Percentiles rank a stretch among this genome's conserved stretches.
These are phyloP conservation scores for Williopsis jadinii DNA, from an alignment of 1,139 yeast genomes.

Conservation along the genomic window DNA sequence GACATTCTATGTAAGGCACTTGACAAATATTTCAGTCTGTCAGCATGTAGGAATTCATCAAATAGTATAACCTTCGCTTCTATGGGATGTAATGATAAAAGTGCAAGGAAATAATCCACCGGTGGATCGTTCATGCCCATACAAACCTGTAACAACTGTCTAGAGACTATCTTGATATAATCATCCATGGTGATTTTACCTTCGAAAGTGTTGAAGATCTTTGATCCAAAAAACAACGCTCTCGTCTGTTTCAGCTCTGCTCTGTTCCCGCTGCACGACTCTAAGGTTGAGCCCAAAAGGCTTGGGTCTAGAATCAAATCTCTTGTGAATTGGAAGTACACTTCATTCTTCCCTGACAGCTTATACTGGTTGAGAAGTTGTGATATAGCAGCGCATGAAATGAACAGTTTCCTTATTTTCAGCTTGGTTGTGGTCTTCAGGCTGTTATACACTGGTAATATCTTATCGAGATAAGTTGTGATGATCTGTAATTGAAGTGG, in stretches of 20 bases:
- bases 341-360: conserved; percentile 15
- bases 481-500: conserved; percentile 8
- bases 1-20: conserved; percentile 14
- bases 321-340: conserved; percentile 13
- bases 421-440: conserved; percentile 8
- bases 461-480: conserved; percentile 13
- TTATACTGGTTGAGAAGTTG: conserved; percentile 16
- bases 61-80: conserved; percentile 20
- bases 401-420: conserved; percentile 13
- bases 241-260: conserved; percentile 19
- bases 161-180: conserved; percentile 20
- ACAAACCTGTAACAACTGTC: conserved; percentile 23
- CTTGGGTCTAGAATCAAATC: conserved; percentile 15
- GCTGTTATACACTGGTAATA: conserved; percentile 17
- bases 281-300: conserved; percentile 8
- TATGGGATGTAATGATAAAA: conserved; percentile 25
- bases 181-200: conserved; percentile 19
- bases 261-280: conserved; percentile 6
- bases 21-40: conserved; percentile 12
- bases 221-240: conserved; percentile 30
- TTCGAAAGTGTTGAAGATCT: conserved; percentile 24
- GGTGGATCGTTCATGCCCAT: conserved; percentile 3
- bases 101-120: conserved; percentile 20
- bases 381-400: conserved; percentile 13
- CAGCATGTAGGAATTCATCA: conserved; percentile 16